Evolutionary conservation across 257 asterid genomes (phyloP), one percentile per base, ranked within the genome.

Genomic region (Solanum commersonii): DNA sequence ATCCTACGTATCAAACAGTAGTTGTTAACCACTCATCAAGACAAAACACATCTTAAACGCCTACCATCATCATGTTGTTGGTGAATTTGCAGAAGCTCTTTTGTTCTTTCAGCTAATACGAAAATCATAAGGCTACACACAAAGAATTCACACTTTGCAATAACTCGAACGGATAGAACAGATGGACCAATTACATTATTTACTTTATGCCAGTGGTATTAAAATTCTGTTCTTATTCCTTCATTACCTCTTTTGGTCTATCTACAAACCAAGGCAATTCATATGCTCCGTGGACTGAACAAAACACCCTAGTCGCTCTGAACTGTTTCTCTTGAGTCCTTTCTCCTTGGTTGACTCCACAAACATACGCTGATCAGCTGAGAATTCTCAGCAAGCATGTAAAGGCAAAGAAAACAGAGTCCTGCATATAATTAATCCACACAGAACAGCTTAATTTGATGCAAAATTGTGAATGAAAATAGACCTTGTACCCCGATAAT

Each of bases 361-460:
- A 90, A 88, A 90, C 91, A 90, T 4, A 91, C 34, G 86, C 52
- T 91, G 87, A 88, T 88, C 60, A 90, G 71, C 40, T 72, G 92
- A 37, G 96, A 95, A 63, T 93, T 92, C 88, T 92, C 96, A 4
- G 91, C 87, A 79, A 95, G 91, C 87, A 93, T 72, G 89, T 94
- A 94, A 84, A 96, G 90, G 90, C 99, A 97, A 87, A 94, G 92
- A 34, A 96, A 89, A 94, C 98, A 97, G 88, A 96, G 91, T 72
- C 98, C 99, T 96, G 93, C 90, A 91, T 25, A 89, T 83, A 31
- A 29, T 70, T 29, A 70, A 70, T 70, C 77, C 38, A 70, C 38
- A 68, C n/a, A 70, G 23, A 14, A 71, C 78, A 71, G 76, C 37
- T 70, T 29, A 70, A 71, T 71, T 31, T 71, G 78, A 71, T 12